Evolutionary conservation across 805 yeast species (phyloP), one percentile per base, ranked within the genome.

Genomic region (Grigorovia humatica): DNA sequence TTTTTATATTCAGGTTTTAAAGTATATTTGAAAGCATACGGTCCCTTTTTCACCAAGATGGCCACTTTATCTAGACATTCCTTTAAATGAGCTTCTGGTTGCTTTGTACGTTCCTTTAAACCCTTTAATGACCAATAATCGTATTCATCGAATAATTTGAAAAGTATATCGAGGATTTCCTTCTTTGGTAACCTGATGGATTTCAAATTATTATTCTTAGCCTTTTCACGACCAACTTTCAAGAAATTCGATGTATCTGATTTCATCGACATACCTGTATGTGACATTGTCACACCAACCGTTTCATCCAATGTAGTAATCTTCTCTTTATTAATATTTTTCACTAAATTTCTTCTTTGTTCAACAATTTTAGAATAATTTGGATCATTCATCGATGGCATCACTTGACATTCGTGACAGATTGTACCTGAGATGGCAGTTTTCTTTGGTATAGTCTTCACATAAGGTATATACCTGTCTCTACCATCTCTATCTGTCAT

Each of bases 91-190:
- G 83, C 83, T 66, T 93, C 99, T 1, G 99, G 99, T 73, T 93
- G 99, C 61, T 84, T 83, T 2, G 97, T 89, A 59, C 96, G 79
- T 66, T 93, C 99, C 63, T 88, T 85, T 55, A 93, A 74, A 43
- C 96, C 96, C 69, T 89, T 89, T 76, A 93, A 76, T 11, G 93
- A 82, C 99, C 99, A 93, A 69, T 90, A 93, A 65, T 91, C 97
- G 67, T 85, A 88, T 66, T 90, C 95, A 68, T 89, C 96, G 69
- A 93, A 93, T 61, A 91, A 74, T 59, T 85, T 78, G 79, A 93
- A 93, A 59, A 93, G 72, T 58, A 87, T 71, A 68, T 90, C 96
- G 76, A 91, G 78, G 52, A 93, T 77, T 56, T 89, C 97, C 66
- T 86, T 88, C 72, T 87, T 82, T 42, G 96, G 96, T 84, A 93